phyloP scores from a whole-genome alignment of 2,329 filamentous ascomycete species.

The Hymenoscyphus infarciens region DNA sequence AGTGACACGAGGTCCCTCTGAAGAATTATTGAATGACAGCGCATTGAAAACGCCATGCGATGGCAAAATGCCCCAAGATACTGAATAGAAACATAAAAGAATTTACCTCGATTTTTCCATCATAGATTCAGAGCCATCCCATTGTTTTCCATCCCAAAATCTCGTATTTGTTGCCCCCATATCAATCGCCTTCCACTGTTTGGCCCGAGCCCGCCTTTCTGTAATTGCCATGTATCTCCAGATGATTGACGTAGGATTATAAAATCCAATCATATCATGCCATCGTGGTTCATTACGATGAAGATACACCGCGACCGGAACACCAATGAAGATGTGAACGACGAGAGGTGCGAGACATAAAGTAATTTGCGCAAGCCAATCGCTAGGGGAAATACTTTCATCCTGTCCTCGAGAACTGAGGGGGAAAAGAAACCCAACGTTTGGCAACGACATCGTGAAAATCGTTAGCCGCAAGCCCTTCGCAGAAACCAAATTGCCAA shows the following conservation, averaged over 20 bases:
- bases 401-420: neutral
- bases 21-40: too few species aligned
- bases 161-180: conserved; percentile 36
- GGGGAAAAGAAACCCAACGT: neutral
- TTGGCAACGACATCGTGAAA: too few species aligned
- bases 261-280: conserved; percentile 34
- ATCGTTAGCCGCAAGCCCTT: too few species aligned
- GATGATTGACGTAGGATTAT: conserved; percentile 35
- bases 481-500: too few species aligned
- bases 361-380: conserved; percentile 35
- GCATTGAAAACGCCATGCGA: too few species aligned
- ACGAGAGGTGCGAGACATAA: conserved; percentile 36
- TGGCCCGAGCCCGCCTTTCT: conserved; percentile 34
- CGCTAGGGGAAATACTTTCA: conserved; percentile 20
- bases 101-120: conserved; percentile 14
- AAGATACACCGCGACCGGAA: conserved; percentile 28
- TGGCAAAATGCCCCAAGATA: too few species aligned
- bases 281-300: conserved; percentile 24
- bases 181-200: conserved; percentile 29
- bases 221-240: conserved; percentile 9
- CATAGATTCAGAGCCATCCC: conserved; percentile 37
- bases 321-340: conserved; percentile 33
- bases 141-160: conserved; percentile 37
- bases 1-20: too few species aligned
- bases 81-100: neutral